Evolutionary conservation across 140 eudicot genomes (phyloP), one percentile per base, ranked within the genome.

Genomic region (Senecio squalidus): DNA sequence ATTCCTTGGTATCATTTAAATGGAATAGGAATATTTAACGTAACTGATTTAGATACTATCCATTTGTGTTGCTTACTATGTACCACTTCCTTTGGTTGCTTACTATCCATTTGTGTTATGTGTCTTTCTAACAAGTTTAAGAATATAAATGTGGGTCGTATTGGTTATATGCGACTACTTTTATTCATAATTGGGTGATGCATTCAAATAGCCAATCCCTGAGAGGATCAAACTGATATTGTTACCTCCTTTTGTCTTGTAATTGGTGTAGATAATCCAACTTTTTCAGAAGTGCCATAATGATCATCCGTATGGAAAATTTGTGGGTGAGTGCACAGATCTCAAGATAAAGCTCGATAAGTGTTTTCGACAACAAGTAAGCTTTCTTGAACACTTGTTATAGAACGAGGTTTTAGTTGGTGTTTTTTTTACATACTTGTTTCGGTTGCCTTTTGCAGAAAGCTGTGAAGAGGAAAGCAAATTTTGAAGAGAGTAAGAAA

Each of bases 401-500:
- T n/a, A n/a, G n/a, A n/a, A n/a, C n/a, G n/a, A n/a, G n/a, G n/a
- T n/a, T n/a, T n/a, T n/a, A n/a, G n/a, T n/a, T n/a, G n/a, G n/a
- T n/a, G n/a, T n/a, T n/a, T n/a, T n/a, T n/a, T n/a, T n/a, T n/a
- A 2, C 43, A 15, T 62, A 0, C 15, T 52, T 62, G n/a, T 17
- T 6, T n/a, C n/a, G n/a, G 11, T 6, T 47, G 22, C n/a, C 34
- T 11, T 5, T 38, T 40, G 40, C 83, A 84, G 96, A 88, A 88
- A 84, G 90, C 94, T 7, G 60, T 88, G 49, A 88, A 88, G 77
- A 70, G 96, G 72, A 88, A 84, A 81, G 91, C 85, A 16, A 88
- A 88, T 70, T 88, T 88, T 74, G 96, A 88, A 75, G 79, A 84
- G 79, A 88, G 96, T 68, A 88, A 88, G 74, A 88, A 84, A 60